Evolutionary conservation across 352 stramenopile genomes (phyloP), one percentile per base, ranked within the genome.

Genomic region (Peronosclerospora sorghi): DNA sequence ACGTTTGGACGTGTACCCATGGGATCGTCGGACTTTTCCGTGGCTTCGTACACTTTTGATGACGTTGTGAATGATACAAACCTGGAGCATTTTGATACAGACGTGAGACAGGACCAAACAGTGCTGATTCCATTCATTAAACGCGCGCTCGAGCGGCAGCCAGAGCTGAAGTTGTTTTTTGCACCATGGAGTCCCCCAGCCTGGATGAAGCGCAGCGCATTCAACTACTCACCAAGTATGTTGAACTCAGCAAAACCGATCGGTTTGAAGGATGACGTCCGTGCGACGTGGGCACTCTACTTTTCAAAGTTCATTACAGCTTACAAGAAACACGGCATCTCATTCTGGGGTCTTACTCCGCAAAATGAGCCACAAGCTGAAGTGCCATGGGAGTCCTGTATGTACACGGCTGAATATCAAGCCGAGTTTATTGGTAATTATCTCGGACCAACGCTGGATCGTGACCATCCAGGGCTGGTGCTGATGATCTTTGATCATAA

Each of bases 401-500:
- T 32, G 5, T 84, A 80, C 44, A 66, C 65, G 9, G 54, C 70
- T 0, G 47, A 59, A 47, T 76, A 63, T 45, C 47, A 94, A 52
- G 65, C 67, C 8, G 68, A 76, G 0, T 96, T 96, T 45, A 68
- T 95, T n/a, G 70, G 60, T 14, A 56, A 90, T 12, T 86, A 74
- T 60, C 61, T 97, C 10, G 87, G 87, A 0, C 88, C 87, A 0
- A 49, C 86, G 12, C 68, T 97, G 18, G 48, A 68, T 4, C 60
- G 65, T 13, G 83, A 95, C 49, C 86, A 96, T 54, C 87, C 88
- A 0, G 74, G 87, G 4, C 54, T 96, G 12, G 83, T 84, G 41
- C 86, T 97, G 35, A 93, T 97, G 65, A 69, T 88, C 0, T 95
- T 94, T 51, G 88, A 97, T 50, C 80, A 96, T 58, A 95, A 96